Evolutionary conservation across 2,329 filamentous ascomycete genomes (phyloP).

Genomic region (Leptographium flavum): DNA sequence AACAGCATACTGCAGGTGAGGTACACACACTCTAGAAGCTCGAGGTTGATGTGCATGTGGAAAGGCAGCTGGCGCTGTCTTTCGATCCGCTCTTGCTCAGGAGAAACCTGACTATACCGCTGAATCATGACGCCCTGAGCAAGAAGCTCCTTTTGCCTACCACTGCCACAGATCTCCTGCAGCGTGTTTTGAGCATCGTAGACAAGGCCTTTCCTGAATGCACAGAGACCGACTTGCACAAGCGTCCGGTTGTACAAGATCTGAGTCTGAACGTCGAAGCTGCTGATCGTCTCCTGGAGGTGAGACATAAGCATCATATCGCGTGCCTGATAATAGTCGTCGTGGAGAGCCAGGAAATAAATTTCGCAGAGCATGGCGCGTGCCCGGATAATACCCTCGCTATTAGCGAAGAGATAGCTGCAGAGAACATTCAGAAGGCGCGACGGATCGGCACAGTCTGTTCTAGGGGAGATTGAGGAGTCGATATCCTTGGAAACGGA

Average conservation of each 20-base stretch:
- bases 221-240: slow-evolving; percentile 94
- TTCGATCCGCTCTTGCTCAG: slow-evolving; percentile 94
- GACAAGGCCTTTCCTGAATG: slow-evolving; percentile 90
- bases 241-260: slow-evolving; percentile 98
- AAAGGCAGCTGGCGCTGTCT: slow-evolving; percentile 95
- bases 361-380: slow-evolving; percentile 97
- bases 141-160: slow-evolving; percentile 92
- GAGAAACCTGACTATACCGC: slow-evolving; percentile 87
- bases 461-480: slow-evolving; percentile 68
- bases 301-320: slow-evolving; percentile 99
- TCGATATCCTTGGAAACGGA: slow-evolving; percentile 53
- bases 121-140: slow-evolving; percentile 98
- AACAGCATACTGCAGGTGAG: slow-evolving; percentile 98
- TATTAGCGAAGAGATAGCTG: slow-evolving; percentile 88
- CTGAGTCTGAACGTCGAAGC: slow-evolving; percentile 93
- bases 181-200: slow-evolving; percentile 97
- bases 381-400: slow-evolving; percentile 89
- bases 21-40: slow-evolving; percentile 95
- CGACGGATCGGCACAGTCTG: slow-evolving; percentile 51
- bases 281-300: slow-evolving; percentile 89
- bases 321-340: slow-evolving; percentile 93
- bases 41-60: slow-evolving; percentile 99
- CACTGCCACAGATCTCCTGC: slow-evolving; percentile 95
- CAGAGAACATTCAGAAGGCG: slow-evolving; percentile 75
- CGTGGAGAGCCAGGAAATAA: slow-evolving; percentile 94